Evolutionary conservation across 2,329 filamentous ascomycete genomes (phyloP).

Genomic region (Neopestalotiopsis rosae): DNA sequence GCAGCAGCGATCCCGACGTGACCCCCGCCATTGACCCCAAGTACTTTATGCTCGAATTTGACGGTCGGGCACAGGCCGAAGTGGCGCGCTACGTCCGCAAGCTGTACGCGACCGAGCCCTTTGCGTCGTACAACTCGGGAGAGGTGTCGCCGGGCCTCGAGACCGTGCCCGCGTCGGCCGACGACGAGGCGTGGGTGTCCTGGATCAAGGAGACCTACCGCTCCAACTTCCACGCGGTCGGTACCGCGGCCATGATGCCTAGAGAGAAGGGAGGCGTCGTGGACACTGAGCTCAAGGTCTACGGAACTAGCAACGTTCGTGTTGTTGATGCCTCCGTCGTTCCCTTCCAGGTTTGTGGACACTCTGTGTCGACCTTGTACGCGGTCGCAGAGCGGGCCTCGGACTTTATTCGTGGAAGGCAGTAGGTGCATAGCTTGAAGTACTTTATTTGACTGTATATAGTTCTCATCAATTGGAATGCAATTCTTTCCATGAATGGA

Average conservation of each 20-base stretch:
- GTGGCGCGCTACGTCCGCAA: constrained; percentile 33
- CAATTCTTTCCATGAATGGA: no score
- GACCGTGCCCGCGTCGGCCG: constrained; percentile 17
- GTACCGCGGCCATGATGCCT: constrained; percentile 44
- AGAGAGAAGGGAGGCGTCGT: constrained; percentile 50
- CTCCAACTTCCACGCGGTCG: constrained; percentile 27
- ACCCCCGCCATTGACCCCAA: constrained; percentile 42
- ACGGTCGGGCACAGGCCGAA: constrained; percentile 39
- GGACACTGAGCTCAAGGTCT: constrained; percentile 33
- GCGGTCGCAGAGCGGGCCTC: constrained; percentile 50
- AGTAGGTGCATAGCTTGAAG: not conserved
- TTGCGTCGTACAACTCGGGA: constrained; percentile 15
- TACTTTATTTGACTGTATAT: no score
- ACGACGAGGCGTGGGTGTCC: constrained; percentile 10
- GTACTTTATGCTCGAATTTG: constrained; percentile 45
- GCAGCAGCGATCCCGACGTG: not conserved
- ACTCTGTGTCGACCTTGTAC: constrained; percentile 54
- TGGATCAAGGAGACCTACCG: constrained; percentile 18
- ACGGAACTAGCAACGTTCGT: constrained; percentile 23
- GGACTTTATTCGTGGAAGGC: not conserved
- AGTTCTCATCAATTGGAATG: no score
- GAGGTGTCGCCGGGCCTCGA: constrained; percentile 25
- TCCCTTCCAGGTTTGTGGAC: constrained; percentile 47
- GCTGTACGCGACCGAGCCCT: constrained; percentile 24
- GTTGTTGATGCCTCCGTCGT: constrained; percentile 23